A percentile compares a stretch with the other conserved stretches of the same genome.
Evolutionary conservation across 148 eudicot species (phyloP).

Genomic region (Vaccinium vitisidaea): DNA sequence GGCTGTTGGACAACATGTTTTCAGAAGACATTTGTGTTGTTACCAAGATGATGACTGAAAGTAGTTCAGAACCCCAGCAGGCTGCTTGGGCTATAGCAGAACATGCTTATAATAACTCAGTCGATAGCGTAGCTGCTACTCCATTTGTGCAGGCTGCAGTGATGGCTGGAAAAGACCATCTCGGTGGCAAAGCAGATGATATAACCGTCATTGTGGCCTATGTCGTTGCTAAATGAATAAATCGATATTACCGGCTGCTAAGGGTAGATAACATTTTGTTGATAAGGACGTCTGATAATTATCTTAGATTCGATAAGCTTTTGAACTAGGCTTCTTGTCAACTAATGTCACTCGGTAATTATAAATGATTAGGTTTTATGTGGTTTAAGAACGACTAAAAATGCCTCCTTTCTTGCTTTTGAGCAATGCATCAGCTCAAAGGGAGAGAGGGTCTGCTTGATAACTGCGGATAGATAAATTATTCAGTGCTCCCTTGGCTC

Average conservation of each 20-base stretch:
- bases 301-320: neutral
- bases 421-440: neutral
- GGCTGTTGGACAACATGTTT: conserved; percentile 18
- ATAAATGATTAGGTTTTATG: neutral
- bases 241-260: neutral
- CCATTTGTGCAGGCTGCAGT: neutral
- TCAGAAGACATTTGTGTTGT: neutral
- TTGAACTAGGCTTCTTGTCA: neutral
- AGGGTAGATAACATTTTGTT: neutral
- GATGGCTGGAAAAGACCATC: conserved; percentile 5
- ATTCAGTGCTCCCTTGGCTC: neutral
- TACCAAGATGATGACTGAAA: neutral
- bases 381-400: neutral
- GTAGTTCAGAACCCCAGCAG: conserved; percentile 2
- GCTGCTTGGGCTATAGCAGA: conserved; percentile 18
- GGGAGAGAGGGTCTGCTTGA: neutral
- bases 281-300: neutral
- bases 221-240: neutral
- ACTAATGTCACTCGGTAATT: neutral
- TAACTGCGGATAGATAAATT: neutral
- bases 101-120: conserved; percentile 20
- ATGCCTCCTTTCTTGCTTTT: neutral
- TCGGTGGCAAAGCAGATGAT: conserved; percentile 18
- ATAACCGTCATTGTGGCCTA: conserved; percentile 17
- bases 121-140: neutral